phyloP scores from a whole-genome alignment of 768 basidiomycete species.

The Suillus alpinus region DNA sequence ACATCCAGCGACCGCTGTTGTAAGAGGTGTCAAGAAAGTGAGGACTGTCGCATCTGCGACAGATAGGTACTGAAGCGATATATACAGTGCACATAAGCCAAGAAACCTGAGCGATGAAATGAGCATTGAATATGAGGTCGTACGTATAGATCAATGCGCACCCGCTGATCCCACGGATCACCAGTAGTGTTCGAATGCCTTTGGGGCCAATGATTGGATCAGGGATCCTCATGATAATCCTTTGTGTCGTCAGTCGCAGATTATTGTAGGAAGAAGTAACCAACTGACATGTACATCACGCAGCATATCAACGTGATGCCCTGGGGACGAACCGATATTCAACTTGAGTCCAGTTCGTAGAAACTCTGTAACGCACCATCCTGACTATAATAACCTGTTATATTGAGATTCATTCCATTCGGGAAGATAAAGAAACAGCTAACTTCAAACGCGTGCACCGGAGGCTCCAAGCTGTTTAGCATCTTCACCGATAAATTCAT shows the following conservation, averaged over 20 bases:
- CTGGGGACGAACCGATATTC: constrained; percentile 27
- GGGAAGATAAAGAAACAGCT: constrained; percentile 8
- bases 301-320: constrained; percentile 53
- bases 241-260: constrained; percentile 9
- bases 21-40: constrained; percentile 70
- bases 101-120: constrained; percentile 51
- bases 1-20: constrained; percentile 60
- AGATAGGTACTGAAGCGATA: constrained; percentile 69
- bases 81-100: constrained; percentile 64
- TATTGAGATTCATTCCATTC: background rate
- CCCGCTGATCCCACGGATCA: constrained; percentile 61
- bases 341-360: background rate
- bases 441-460: constrained; percentile 58
- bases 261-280: background rate
- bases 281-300: constrained; percentile 45
- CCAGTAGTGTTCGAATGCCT: constrained; percentile 56
- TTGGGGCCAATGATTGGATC: constrained; percentile 70
- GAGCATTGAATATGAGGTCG: background rate
- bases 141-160: constrained; percentile 23
- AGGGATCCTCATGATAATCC: constrained; percentile 40
- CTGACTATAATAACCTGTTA: constrained; percentile 51
- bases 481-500: constrained; percentile 66
- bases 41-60: constrained; percentile 78
- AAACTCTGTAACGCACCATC: constrained; percentile 42
- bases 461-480: constrained; percentile 54